Base-by-base conservation (phyloP, 2,329 filamentous ascomycete genomes). In the Fusarium sp. region DNA sequence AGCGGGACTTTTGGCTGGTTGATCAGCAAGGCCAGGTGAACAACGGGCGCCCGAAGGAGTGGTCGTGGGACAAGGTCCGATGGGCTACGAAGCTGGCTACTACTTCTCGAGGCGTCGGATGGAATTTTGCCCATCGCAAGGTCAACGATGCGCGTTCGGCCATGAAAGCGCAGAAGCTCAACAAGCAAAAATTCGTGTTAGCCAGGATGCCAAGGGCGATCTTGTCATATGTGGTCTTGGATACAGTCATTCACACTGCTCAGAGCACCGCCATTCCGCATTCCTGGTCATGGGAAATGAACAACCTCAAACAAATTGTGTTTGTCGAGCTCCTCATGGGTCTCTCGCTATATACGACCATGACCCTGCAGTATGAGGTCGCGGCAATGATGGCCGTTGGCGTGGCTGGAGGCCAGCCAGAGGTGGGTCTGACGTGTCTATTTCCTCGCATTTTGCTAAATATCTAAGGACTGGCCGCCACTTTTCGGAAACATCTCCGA, bases 281-380 rank as follows among this genome's bases (percentile, higher is more conserved):
- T 6, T 14, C 9, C 16, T 67, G 68, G 70, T 33, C 20, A n/a
- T 71, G 65, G 68, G 50, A 69, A 38, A 5, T 35, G 6, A 11
- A 13, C 9, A 56, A 22, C 1, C 27, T 69, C 2, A 50, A 9
- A 0, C 58, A 33, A 8, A 68, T 71, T 16, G 18, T 31, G 0
- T 62, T 50, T 1, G 25, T 66, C 0, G 71, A 71, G 29, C 13
- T 40, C 1, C 42, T 69, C 1, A 71, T 73, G 71, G 63, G 42
- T 1, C 14, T 62, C 11, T 71, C 68, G 2, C 63, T 71, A 0
- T 66, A 63, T 33, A 52, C 63, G 1, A 71, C 63, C 5, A 71
- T 73, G 68, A 29, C 61, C 1, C 29, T 73, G 1, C 71, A 73
- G 20, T 73, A 69, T n/a, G 68, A 71, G 29, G 20, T 73, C 22